Evolutionary conservation across 2,329 filamentous ascomycete genomes (phyloP), one percentile per base, ranked within the genome.

Genomic region (Paecilomyces dactylethromorphus): DNA sequence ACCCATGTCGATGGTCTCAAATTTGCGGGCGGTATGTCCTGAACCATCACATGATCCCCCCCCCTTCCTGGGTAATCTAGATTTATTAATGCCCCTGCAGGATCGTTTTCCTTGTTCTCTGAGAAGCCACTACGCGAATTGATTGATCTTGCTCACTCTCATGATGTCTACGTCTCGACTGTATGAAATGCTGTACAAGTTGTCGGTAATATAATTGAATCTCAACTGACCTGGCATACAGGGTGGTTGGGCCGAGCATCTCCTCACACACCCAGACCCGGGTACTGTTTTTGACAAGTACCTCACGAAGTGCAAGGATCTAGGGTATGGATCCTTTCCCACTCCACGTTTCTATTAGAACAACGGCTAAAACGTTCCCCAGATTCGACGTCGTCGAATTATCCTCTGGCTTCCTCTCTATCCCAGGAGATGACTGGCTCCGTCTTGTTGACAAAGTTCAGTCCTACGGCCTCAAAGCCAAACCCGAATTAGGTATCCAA

Each of bases 401-500:
- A 11, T 82, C 79, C 1, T 74, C 79, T 0, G 82, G 81, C 4
- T 84, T 84, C 65, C 69, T 84, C 15, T 82, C 80, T 3, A 72
- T 84, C 56, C 81, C 86, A 0, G 71, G 73, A 15, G 78, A 82
- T 21, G 81, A 83, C 69, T 83, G 80, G 79, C 69, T 83, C 8
- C 78, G 80, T 0, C 74, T 83, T 5, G 75, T 82, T 21, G 75
- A 82, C 62, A 76, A 76, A 62, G 74, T 76, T 32, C 80, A 82
- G 45, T 68, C 73, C 1, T 76, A 77, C 58, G 78, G 79, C 0
- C 67, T 84, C 15, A 80, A 76, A 61, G 76, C 81, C 13, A 84
- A 83, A 64, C 81, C 82, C 1, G 82, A 84, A 62, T 70, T 83
- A 39, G 81, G 82, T 0, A 84, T 84, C 62, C 81, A 84, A 61